These are phyloP conservation scores for Phytophthora pisi DNA, from an alignment of 352 stramenopile genomes.

Conservation along the genomic window DNA sequence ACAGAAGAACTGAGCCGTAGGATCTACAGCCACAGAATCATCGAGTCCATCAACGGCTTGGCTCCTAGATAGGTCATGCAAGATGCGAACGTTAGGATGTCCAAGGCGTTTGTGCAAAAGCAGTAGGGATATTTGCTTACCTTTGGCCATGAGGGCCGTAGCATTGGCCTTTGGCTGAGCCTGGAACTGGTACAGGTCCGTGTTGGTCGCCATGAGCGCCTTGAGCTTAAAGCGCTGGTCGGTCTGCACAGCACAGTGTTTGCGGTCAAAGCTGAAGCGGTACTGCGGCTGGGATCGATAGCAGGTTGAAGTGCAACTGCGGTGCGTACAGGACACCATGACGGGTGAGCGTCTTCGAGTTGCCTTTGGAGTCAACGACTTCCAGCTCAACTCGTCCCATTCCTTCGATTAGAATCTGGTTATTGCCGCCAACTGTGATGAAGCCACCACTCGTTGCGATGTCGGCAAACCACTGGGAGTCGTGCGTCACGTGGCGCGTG, in stretches of 20 bases:
- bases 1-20: conserved; percentile 15
- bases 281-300: conserved; percentile 6
- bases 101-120: conserved; percentile 16
- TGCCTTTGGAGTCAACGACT: conserved; percentile 25
- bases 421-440: conserved; percentile 10
- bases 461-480: not conserved
- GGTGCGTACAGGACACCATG: conserved; percentile 8
- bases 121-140: conserved; percentile 11
- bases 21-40: not conserved
- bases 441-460: conserved; percentile 8
- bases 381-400: conserved; percentile 17
- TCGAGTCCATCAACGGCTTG: conserved; percentile 6
- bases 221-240: conserved; percentile 23
- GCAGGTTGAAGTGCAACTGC: conserved; percentile 8
- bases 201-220: not conserved
- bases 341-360: conserved; percentile 10
- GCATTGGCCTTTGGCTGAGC: not conserved
- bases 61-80: conserved; percentile 16
- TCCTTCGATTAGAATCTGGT: not conserved
- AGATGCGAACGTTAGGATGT: conserved; percentile 14
- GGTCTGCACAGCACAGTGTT: conserved; percentile 9
- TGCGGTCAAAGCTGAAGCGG: conserved; percentile 11
- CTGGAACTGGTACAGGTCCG: conserved; percentile 16
- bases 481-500: conserved; percentile 17
- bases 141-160: conserved; percentile 1